Conservation (phyloP, 495 filamentous ascomycete genomes). For the Cryomyces minteri region DNA sequence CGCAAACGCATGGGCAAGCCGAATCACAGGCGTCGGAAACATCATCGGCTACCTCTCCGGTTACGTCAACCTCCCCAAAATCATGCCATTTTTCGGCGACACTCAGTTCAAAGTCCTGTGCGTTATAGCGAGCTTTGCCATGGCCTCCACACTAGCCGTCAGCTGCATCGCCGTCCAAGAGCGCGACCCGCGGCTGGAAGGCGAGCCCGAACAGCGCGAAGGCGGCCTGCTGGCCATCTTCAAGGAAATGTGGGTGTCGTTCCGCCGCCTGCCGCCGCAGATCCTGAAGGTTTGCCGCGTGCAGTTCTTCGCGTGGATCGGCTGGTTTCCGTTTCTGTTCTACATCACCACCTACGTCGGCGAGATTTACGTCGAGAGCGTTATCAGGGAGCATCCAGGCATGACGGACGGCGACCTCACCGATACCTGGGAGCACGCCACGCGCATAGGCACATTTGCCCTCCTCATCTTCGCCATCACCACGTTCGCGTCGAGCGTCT, state of each 20-base stretch:
- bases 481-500: constrained; percentile 56
- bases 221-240: constrained; percentile 63
- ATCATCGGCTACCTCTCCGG: constrained; percentile 74
- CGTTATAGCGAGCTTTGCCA: constrained; percentile 53
- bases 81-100: constrained; percentile 57
- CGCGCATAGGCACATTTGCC: constrained; percentile 65
- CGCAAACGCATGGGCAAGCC: constrained; percentile 76
- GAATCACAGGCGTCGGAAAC: constrained; percentile 66
- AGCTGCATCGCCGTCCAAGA: constrained; percentile 50
- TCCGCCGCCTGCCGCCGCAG: constrained; percentile 56
- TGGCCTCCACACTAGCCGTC: constrained; percentile 44
- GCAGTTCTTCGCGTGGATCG: constrained; percentile 81
- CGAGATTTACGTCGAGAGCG: constrained; percentile 73
- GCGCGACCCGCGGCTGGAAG: constrained; percentile 59
- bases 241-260: constrained; percentile 52
- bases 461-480: constrained; percentile 74
- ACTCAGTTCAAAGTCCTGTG: constrained; percentile 84
- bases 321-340: constrained; percentile 89
- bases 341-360: constrained; percentile 86
- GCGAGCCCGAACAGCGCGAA: constrained; percentile 30
- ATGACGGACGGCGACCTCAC: constrained; percentile 60
- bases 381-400: constrained; percentile 52
- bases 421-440: constrained; percentile 61
- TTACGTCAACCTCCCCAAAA: constrained; percentile 52
- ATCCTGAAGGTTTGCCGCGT: constrained; percentile 70